Percentiles rank a stretch among this genome's conserved stretches.
Conservation (phyloP, 306 rosid species). For the Sicyos edulis region DNA sequence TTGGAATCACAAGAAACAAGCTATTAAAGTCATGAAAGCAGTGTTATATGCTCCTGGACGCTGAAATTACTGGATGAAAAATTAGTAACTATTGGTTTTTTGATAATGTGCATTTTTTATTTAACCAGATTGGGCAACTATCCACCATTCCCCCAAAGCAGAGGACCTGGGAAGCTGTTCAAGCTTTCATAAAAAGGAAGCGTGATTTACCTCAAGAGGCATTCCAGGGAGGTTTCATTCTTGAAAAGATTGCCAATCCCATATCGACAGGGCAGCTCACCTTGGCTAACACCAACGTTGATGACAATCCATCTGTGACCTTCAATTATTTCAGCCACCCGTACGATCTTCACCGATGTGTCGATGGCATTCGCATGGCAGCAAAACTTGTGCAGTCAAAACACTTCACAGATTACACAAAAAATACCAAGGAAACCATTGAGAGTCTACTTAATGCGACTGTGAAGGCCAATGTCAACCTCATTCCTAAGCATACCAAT, state of each 20-base stretch:
- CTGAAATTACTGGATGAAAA: background rate
- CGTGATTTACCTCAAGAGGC: constrained; percentile 60
- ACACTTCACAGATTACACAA: constrained; percentile 60
- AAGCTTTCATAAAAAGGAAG: constrained; percentile 46
- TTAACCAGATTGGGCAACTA: constrained; percentile 78
- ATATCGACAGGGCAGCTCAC: constrained; percentile 66
- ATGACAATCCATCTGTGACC: constrained; percentile 71
- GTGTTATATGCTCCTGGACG: background rate
- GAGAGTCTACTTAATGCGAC: constrained; percentile 61
- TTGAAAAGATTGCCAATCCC: constrained; percentile 66
- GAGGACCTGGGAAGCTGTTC: constrained; percentile 59
- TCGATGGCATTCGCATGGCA: constrained; percentile 58
- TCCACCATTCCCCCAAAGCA: constrained; percentile 87
- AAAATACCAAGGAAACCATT: constrained; percentile 29
- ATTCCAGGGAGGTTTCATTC: constrained; percentile 81
- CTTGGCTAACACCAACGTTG: constrained; percentile 51
- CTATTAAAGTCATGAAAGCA: constrained; percentile 3
- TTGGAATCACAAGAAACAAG: background rate
- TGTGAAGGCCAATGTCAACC: constrained; percentile 69
- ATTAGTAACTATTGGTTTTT: background rate
- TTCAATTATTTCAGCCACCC: constrained; percentile 95
- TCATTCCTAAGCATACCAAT: constrained; percentile 58
- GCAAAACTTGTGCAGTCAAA: constrained; percentile 53
- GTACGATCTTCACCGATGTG: constrained; percentile 63
- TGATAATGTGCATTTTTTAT: constrained; percentile 14